Evolutionary conservation across 2,329 filamentous ascomycete genomes (phyloP).

Genomic region (Mycocentrospora acerina): DNA sequence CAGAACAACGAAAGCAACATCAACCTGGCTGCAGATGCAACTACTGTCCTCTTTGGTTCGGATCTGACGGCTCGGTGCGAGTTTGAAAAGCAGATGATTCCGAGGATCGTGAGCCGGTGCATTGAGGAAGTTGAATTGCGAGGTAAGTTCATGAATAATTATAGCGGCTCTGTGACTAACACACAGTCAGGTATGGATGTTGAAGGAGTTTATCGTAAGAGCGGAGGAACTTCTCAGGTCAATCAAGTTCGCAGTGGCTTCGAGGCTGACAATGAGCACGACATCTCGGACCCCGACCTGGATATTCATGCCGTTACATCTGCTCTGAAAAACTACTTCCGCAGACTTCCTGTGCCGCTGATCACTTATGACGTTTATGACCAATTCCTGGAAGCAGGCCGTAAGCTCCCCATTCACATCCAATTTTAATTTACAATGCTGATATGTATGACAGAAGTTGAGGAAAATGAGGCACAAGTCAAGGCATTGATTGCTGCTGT

Average conservation of each 20-base stretch:
- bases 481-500: conserved; percentile 72
- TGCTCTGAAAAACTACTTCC: conserved; percentile 95
- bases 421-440: conserved; percentile 1
- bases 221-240: conserved; percentile 86
- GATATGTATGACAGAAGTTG: conserved; percentile 54
- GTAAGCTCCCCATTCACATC: conserved; percentile 51
- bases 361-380: conserved; percentile 95
- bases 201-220: conserved; percentile 97
- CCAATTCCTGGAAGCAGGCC: conserved; percentile 75
- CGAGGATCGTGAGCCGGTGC: conserved; percentile 86
- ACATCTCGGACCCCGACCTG: conserved; percentile 89
- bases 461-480: conserved; percentile 51
- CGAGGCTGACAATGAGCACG: conserved; percentile 79
- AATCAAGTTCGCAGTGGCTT: conserved; percentile 90
- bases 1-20: conserved; percentile 47
- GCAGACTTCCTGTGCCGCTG: conserved; percentile 83
- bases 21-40: conserved; percentile 41
- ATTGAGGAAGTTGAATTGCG: conserved; percentile 95
- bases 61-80: conserved; percentile 85
- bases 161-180: conserved; percentile 6
- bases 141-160: conserved; percentile 50
- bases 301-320: conserved; percentile 97
- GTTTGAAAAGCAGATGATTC: conserved; percentile 84
- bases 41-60: conserved; percentile 75
- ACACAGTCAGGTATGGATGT: conserved; percentile 71